These are phyloP conservation scores for Onygenales sp. DNA, from an alignment of 2,329 filamentous ascomycete species.

Conservation along the genomic window DNA sequence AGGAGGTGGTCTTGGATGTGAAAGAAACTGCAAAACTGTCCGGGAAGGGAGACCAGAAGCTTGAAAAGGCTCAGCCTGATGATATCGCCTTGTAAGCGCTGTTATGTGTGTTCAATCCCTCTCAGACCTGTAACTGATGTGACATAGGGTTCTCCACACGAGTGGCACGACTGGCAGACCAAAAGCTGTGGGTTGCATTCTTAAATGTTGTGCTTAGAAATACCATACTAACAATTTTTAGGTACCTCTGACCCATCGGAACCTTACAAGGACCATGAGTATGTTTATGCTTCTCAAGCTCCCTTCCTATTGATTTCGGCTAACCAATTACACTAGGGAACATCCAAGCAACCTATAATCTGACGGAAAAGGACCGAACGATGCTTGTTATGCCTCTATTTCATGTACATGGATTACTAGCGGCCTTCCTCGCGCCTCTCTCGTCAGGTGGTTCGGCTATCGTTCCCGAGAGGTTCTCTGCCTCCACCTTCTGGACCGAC, in stretches of 20 bases:
- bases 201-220: not conserved
- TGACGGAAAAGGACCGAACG: slow-evolving; percentile 63
- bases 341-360: slow-evolving; percentile 66
- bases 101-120: too few species aligned
- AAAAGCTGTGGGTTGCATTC: slow-evolving; percentile 55
- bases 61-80: slow-evolving; percentile 56
- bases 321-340: slow-evolving; percentile 44
- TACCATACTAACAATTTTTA: slow-evolving; percentile 18
- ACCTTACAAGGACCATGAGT: slow-evolving; percentile 73
- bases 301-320: slow-evolving; percentile 4
- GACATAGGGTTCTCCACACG: too few species aligned
- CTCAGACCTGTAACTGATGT: too few species aligned
- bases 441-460: slow-evolving; percentile 68
- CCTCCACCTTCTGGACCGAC: slow-evolving; percentile 71
- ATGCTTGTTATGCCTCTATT: slow-evolving; percentile 87
- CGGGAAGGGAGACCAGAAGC: slow-evolving; percentile 36
- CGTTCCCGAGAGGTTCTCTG: slow-evolving; percentile 70
- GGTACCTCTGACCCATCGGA: slow-evolving; percentile 70
- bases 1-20: slow-evolving; percentile 64
- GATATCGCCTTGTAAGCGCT: slow-evolving; percentile 67
- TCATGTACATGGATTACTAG: slow-evolving; percentile 81
- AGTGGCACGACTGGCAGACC: slow-evolving; percentile 70
- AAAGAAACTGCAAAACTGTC: slow-evolving; percentile 63
- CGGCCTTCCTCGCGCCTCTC: slow-evolving; percentile 69
- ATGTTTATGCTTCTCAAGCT: slow-evolving; percentile 19